These are phyloP conservation scores for Ceratocystis huliohia DNA, from an alignment of 2,329 filamentous ascomycete genomes.

Conservation along the genomic window DNA sequence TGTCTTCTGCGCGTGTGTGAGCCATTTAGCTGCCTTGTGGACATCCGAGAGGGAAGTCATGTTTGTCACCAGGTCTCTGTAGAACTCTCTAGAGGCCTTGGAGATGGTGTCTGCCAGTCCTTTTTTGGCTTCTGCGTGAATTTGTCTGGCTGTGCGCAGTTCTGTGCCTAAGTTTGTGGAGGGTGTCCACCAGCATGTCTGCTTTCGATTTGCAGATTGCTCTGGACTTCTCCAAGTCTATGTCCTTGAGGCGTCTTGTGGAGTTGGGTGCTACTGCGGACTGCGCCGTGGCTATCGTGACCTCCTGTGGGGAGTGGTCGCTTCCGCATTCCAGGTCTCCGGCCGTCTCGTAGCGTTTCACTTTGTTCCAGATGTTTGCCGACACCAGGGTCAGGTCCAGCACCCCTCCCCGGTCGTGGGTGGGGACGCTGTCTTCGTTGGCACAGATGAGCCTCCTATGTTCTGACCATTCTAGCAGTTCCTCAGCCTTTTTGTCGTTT, in stretches of 20 bases:
- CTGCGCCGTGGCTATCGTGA: not conserved
- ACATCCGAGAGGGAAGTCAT: not conserved
- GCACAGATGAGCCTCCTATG: not conserved
- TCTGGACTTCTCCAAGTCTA: not conserved
- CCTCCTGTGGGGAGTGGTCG: conserved; percentile 9
- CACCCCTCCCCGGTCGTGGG: not conserved
- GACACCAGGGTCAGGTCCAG: too few species aligned
- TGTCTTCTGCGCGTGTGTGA: not conserved
- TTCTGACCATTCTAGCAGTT: conserved; percentile 3
- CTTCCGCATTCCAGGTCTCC: conserved; percentile 10
- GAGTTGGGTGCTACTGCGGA: not conserved
- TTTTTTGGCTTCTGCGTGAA: not conserved
- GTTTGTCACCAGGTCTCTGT: not conserved
- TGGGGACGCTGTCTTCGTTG: not conserved
- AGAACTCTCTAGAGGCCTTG: not conserved
- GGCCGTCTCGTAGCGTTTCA: not conserved
- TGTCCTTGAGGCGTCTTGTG: not conserved
- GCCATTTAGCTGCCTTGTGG: conserved; percentile 9
- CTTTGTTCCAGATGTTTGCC: not conserved
- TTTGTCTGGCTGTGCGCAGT: not conserved
- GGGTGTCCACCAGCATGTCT: not conserved
- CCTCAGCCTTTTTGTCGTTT: not conserved
- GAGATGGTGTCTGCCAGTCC: not conserved
- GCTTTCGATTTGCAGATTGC: not conserved
- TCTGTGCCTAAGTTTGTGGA: not conserved